Percentiles rank a stretch among this genome's conserved stretches.
Evolutionary conservation across 2,329 filamentous ascomycete genomes (phyloP).

Genomic region (Geosmithia putterillii): DNA sequence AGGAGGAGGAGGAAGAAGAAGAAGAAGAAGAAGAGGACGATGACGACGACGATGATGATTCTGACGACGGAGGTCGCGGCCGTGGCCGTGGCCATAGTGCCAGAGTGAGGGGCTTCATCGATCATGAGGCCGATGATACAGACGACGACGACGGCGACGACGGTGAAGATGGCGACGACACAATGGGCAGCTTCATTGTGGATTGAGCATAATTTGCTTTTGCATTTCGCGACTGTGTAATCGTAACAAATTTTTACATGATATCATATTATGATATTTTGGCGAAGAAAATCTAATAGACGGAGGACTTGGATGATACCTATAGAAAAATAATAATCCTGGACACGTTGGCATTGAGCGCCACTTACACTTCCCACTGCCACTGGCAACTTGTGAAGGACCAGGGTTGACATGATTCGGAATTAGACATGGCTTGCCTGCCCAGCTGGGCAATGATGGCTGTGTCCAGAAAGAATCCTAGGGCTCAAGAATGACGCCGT

Average conservation of each 20-base stretch:
- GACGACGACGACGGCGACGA: conserved; percentile 1
- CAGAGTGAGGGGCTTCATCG: conserved; percentile 1
- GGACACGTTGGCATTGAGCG: too few species aligned
- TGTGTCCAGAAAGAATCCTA: too few species aligned
- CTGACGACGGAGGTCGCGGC: background rate
- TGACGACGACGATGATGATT: background rate
- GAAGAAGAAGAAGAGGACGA: conserved; percentile 1
- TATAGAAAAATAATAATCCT: too few species aligned
- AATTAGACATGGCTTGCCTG: too few species aligned
- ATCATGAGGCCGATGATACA: conserved; percentile 1
- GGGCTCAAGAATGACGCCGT: too few species aligned
- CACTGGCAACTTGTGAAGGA: too few species aligned
- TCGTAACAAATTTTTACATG: background rate
- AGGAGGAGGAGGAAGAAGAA: background rate
- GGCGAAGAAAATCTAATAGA: too few species aligned
- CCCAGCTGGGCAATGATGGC: too few species aligned
- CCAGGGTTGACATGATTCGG: too few species aligned
- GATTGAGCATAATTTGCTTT: background rate
- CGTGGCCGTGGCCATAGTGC: background rate
- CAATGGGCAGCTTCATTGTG: background rate
- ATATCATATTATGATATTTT: too few species aligned
- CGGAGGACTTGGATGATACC: too few species aligned
- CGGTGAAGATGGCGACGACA: conserved; percentile 1
- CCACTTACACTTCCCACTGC: too few species aligned
- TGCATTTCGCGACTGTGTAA: background rate